These are phyloP conservation scores for Amanita subjunquillea DNA, from an alignment of 768 basidiomycete genomes.

Conservation along the genomic window DNA sequence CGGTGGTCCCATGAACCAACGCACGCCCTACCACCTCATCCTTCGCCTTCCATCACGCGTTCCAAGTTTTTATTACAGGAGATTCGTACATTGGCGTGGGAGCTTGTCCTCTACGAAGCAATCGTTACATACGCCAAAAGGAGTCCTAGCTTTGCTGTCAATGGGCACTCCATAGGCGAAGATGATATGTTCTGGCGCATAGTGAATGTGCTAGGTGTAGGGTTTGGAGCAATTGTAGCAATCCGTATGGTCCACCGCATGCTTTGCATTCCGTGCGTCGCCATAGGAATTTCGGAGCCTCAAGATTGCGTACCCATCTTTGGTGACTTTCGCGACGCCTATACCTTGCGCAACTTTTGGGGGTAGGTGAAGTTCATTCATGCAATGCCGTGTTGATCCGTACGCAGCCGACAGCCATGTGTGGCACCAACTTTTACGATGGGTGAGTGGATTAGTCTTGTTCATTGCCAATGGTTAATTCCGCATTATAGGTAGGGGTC, in stretches of 20 bases:
- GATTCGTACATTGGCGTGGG: constrained; percentile 5
- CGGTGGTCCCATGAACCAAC: constrained; percentile 23
- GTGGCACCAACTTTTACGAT: constrained; percentile 16
- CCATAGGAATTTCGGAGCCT: constrained; percentile 11
- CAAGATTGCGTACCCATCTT: constrained; percentile 16
- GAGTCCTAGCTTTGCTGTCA: constrained; percentile 7
- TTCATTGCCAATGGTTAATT: neutral
- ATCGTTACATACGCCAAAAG: constrained; percentile 5
- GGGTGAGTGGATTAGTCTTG: constrained; percentile 7
- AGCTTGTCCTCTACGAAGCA: constrained; percentile 14
- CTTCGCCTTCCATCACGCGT: constrained; percentile 13
- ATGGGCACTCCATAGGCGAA: constrained; percentile 8
- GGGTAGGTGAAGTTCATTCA: constrained; percentile 12
- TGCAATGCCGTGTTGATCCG: neutral
- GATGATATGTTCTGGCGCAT: constrained; percentile 7
- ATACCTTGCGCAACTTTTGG: constrained; percentile 15
- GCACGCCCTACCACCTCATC: constrained; percentile 8
- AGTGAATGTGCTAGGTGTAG: constrained; percentile 10
- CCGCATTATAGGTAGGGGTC: neutral
- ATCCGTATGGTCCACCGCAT: constrained; percentile 4
- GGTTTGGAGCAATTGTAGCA: constrained; percentile 9
- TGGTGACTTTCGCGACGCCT: constrained; percentile 11
- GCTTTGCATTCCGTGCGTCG: constrained; percentile 7
- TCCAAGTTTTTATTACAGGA: constrained; percentile 14
- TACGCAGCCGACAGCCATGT: constrained; percentile 8